phyloP scores from a whole-genome alignment of 345 rosid species.

The Orychophragmus violaceus region DNA sequence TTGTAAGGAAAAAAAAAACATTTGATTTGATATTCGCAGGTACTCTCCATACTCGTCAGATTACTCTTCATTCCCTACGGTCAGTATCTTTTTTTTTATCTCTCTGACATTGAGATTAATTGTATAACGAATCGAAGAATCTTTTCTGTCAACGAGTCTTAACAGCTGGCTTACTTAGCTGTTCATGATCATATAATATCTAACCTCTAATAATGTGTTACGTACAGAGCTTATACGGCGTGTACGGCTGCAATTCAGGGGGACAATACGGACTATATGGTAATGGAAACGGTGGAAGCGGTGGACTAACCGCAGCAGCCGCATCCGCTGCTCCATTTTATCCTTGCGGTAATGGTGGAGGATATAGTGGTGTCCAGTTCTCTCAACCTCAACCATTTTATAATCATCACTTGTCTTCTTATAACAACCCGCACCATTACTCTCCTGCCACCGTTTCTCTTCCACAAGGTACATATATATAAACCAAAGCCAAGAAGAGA shows the following conservation, averaged over 20 bases:
- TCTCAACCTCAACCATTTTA: too few relatives aligned
- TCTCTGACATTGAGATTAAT: too few relatives aligned
- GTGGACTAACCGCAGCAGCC: constrained; percentile 32
- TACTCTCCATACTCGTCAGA: constrained; percentile 83
- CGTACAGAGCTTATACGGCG: constrained; percentile 27
- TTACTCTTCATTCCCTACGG: constrained; percentile 76
- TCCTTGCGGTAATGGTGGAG: constrained; percentile 25
- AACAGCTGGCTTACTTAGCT: too few relatives aligned
- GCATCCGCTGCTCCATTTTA: constrained; percentile 29
- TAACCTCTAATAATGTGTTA: background rate
- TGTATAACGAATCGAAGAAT: constrained; percentile 6
- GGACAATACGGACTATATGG: constrained; percentile 30
- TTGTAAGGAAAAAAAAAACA: too few relatives aligned
- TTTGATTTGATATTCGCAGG: constrained; percentile 38
- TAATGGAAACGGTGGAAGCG: constrained; percentile 14
- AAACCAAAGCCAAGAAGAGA: background rate
- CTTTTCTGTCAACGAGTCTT: too few relatives aligned
- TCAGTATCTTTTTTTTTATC: constrained; percentile 50
- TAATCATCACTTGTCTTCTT: too few relatives aligned
- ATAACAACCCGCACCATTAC: too few relatives aligned
- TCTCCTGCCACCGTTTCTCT: constrained; percentile 21
- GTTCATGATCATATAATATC: background rate
- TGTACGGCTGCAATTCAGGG: constrained; percentile 20
- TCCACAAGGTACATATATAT: constrained; percentile 11
- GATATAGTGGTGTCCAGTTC: too few relatives aligned